phyloP scores from a whole-genome alignment of 116 monocot species.

The Dioscorea cayenensis region DNA sequence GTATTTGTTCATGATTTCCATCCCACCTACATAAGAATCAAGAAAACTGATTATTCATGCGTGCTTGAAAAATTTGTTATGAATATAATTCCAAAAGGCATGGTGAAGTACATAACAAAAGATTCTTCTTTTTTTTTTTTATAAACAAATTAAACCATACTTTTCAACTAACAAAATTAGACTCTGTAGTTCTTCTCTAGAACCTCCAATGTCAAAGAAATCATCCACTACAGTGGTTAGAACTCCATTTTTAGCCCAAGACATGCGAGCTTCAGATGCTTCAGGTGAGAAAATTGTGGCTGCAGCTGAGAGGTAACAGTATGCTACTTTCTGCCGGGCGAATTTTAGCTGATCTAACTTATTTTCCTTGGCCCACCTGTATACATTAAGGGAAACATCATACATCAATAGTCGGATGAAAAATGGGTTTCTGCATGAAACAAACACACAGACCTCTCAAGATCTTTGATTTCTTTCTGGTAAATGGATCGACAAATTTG shows the following conservation, averaged over 20 bases:
- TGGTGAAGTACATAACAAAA: neutral
- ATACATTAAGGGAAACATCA: neutral
- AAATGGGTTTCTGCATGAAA: neutral
- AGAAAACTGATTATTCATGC: neutral
- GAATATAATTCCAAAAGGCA: neutral
- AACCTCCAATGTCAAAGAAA: slow-evolving; percentile 89
- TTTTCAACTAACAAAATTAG: slow-evolving; percentile 53
- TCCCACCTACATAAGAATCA: slow-evolving; percentile 55
- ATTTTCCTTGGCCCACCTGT: slow-evolving; percentile 72
- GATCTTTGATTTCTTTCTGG: slow-evolving; percentile 43
- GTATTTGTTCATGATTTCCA: slow-evolving; percentile 25
- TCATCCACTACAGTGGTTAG: slow-evolving; percentile 87
- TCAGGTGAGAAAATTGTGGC: slow-evolving; percentile 64
- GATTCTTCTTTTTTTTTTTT: too few relatives aligned
- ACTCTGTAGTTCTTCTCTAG: slow-evolving; percentile 52
- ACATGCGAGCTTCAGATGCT: slow-evolving; percentile 56
- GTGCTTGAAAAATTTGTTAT: neutral
- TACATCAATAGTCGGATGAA: neutral
- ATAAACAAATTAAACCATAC: slow-evolving; percentile 16
- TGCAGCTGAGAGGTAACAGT: slow-evolving; percentile 78
- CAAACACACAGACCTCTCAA: slow-evolving; percentile 43
- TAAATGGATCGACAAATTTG: slow-evolving; percentile 41
- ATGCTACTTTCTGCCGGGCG: slow-evolving; percentile 63
- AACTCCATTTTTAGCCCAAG: slow-evolving; percentile 71
- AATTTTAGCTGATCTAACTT: slow-evolving; percentile 70